Conservation (phyloP, 345 rosid species). For the Capsella bursapastoris region DNA sequence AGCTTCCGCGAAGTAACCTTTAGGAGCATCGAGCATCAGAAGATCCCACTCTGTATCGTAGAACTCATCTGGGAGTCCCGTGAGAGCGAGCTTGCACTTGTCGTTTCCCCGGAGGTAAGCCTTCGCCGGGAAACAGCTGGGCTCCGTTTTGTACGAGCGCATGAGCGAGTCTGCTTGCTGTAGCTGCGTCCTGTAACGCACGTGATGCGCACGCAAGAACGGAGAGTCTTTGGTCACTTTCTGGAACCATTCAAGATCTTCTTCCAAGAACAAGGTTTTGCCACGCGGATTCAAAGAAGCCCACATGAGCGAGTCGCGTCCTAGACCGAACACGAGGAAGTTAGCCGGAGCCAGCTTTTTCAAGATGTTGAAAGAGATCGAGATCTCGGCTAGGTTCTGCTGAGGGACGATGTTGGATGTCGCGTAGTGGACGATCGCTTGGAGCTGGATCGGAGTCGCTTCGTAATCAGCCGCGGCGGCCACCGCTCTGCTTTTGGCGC, state of each 20-base stretch:
- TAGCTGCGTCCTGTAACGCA: slow-evolving; percentile 66
- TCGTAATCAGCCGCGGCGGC: slow-evolving; percentile 36
- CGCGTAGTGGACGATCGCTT: slow-evolving; percentile 66
- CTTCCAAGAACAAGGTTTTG: slow-evolving; percentile 67
- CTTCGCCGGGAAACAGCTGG: slow-evolving; percentile 50
- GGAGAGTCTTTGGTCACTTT: slow-evolving; percentile 49
- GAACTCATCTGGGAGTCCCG: slow-evolving; percentile 61
- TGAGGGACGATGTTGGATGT: slow-evolving; percentile 57
- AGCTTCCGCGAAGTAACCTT: slow-evolving; percentile 64
- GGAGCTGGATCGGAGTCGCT: slow-evolving; percentile 58
- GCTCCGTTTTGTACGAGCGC: slow-evolving; percentile 44
- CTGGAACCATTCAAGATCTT: slow-evolving; percentile 65
- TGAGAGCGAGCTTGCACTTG: slow-evolving; percentile 56
- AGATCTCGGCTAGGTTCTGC: slow-evolving; percentile 57
- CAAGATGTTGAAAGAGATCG: slow-evolving; percentile 54
- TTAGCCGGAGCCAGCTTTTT: slow-evolving; percentile 51
- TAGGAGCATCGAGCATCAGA: slow-evolving; percentile 71
- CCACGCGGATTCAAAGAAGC: slow-evolving; percentile 65
- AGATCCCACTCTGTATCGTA: slow-evolving; percentile 78
- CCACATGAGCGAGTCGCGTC: slow-evolving; percentile 71
- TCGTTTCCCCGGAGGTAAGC: slow-evolving; percentile 51
- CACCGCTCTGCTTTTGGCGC: slow-evolving; percentile 32
- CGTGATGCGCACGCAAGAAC: slow-evolving; percentile 59
- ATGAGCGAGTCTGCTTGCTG: slow-evolving; percentile 56
- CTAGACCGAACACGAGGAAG: slow-evolving; percentile 73